Evolutionary conservation across 78 protist species (phyloP), one percentile per base, ranked within the genome.

Genomic region (Thecamonas trahens): DNA sequence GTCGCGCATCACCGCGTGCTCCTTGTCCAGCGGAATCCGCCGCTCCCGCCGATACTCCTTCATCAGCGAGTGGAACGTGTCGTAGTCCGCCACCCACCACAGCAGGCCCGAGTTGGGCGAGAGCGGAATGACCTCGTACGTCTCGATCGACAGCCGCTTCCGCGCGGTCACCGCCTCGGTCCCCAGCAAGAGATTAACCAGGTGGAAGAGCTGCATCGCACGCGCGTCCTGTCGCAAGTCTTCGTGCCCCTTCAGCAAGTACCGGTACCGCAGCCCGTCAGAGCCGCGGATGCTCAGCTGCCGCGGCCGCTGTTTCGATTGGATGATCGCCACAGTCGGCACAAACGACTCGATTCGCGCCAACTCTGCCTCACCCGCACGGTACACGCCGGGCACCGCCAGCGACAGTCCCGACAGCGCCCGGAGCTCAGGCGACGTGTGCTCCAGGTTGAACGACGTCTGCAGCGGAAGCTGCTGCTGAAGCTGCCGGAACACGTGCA

Each of bases 271-370:
- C 44, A 8, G n/a, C 8, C 88, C 86, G 68, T 84, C 86, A 35
- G 72, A 50, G 38, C 90, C 93, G 47, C 66, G 18, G 59, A 95
- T 32, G 34, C 63, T 52, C 61, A 91, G 29, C 70, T 60, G 14
- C 38, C 97, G 50, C 35, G 98, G 98, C n/a, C 92, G 76, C 75
- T 92, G 97, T 76, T 95, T 95, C 34, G 94, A 78, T 7, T 60
- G 26, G 69, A 93, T 84, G 64, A 93, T 86, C 13, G 3, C 0
- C 28, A 91, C 63, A 8, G 29, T 70, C 78, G 9, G 74, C 7
- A 24, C 34, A 15, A 60, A 60, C 26, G 8, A 50, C 52, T 15
- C 20, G 44, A 32, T 49, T n/a, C n/a, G n/a, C n/a, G n/a, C n/a
- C n/a, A n/a, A n/a, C 26, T 34, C 47, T 67, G 1, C 67, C 14